Conservation (phyloP, 495 filamentous ascomycete genomes). For the Xylaria longipes region DNA sequence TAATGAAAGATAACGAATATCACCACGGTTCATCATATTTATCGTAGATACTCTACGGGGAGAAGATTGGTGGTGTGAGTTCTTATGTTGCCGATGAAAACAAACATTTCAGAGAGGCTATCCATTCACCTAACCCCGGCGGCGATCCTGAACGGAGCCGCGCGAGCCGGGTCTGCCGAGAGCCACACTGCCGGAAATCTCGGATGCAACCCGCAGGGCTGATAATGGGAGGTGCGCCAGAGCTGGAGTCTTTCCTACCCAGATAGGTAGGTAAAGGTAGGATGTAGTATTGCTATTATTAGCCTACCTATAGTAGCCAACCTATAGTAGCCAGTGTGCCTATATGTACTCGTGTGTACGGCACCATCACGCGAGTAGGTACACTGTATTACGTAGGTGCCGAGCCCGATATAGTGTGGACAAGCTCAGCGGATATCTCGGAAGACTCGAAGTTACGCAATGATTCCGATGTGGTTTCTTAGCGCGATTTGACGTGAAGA, state of each 20-base stretch:
- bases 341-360: background rate
- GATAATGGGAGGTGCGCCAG: background rate
- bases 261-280: background rate
- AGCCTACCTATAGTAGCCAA: too few relatives aligned
- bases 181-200: constrained; percentile 16
- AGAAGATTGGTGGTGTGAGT: background rate
- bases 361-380: background rate
- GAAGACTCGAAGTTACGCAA: background rate
- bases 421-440: constrained; percentile 6
- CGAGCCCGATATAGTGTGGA: background rate
- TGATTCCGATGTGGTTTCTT: background rate
- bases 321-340: background rate
- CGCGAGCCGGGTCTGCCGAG: constrained; percentile 7
- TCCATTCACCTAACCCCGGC: background rate
- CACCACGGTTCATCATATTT: background rate
- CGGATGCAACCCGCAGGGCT: constrained; percentile 13
- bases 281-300: background rate
- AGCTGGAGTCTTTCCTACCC: background rate
- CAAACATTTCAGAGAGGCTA: background rate
- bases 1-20: background rate
- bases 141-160: constrained; percentile 4
- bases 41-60: too few relatives aligned
- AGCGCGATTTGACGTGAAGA: constrained; percentile 1
- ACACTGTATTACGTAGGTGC: background rate
- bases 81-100: background rate